A percentile compares a stretch with the other conserved stretches of the same genome.
Evolutionary conservation across 1,284 basidiomycete genomes (phyloP).

Genomic region (Tranzscheliella williamsii): DNA sequence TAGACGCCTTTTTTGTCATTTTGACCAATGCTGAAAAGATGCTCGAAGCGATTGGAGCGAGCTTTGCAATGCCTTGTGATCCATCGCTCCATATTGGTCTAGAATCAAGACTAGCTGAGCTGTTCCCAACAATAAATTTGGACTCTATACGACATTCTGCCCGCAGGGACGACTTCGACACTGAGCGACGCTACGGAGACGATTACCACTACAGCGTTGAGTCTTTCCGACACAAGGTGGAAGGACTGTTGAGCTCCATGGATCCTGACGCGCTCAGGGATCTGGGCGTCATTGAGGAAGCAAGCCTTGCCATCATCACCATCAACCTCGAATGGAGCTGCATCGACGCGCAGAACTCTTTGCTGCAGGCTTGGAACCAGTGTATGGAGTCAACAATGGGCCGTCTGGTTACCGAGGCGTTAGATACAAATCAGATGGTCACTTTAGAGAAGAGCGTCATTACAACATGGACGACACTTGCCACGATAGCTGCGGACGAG

Average conservation of each 20-base stretch:
- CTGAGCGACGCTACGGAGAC: slow-evolving; percentile 73
- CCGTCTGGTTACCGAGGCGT: slow-evolving; percentile 67
- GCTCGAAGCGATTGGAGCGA: slow-evolving; percentile 69
- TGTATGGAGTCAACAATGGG: slow-evolving; percentile 68
- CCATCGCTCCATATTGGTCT: slow-evolving; percentile 69
- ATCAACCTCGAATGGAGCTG: slow-evolving; percentile 84
- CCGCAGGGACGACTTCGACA: slow-evolving; percentile 66
- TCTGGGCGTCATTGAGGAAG: slow-evolving; percentile 44
- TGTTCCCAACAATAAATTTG: slow-evolving; percentile 60
- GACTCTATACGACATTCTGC: slow-evolving; percentile 68
- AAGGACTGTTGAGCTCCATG: slow-evolving; percentile 60
- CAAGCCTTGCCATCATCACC: slow-evolving; percentile 64
- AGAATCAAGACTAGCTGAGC: slow-evolving; percentile 57
- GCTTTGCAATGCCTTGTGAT: slow-evolving; percentile 71
- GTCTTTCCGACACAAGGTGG: slow-evolving; percentile 50
- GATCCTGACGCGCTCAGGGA: slow-evolving; percentile 21
- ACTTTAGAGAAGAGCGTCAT: slow-evolving; percentile 22
- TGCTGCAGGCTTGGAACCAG: slow-evolving; percentile 78
- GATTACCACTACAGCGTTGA: slow-evolving; percentile 70
- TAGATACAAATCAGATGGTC: slow-evolving; percentile 66
- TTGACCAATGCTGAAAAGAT: slow-evolving; percentile 67
- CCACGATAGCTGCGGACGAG: slow-evolving; percentile 68
- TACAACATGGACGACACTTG: slow-evolving; percentile 33
- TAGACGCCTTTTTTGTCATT: slow-evolving; percentile 68
- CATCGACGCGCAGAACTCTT: slow-evolving; percentile 74